These are phyloP conservation scores for Cladorrhinum sp. DNA, from an alignment of 2,329 filamentous ascomycete species.

Conservation along the genomic window DNA sequence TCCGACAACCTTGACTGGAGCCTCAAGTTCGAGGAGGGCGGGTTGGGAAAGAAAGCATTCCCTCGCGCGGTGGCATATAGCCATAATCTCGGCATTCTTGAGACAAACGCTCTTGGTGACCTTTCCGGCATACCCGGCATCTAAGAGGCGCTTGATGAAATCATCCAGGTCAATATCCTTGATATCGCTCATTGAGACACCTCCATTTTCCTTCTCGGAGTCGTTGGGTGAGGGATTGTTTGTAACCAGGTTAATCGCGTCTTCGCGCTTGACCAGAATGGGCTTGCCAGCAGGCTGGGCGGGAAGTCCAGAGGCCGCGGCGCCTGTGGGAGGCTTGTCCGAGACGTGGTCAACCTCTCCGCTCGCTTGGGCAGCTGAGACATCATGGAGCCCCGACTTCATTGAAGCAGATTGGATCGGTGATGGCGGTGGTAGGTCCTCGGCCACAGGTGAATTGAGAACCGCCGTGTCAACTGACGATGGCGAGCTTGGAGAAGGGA, in stretches of 20 bases:
- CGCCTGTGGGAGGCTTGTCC: slow-evolving; percentile 76
- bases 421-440: slow-evolving; percentile 71
- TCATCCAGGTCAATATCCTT: slow-evolving; percentile 94
- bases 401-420: slow-evolving; percentile 76
- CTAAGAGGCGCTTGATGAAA: slow-evolving; percentile 90
- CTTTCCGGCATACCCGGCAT: slow-evolving; percentile 93
- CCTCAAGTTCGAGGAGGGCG: slow-evolving; percentile 83
- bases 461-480: slow-evolving; percentile 41
- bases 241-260: slow-evolving; percentile 64
- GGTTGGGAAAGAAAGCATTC: slow-evolving; percentile 91
- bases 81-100: slow-evolving; percentile 95
- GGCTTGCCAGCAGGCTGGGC: slow-evolving; percentile 76
- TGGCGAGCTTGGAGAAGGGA: slow-evolving; percentile 39
- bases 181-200: slow-evolving; percentile 82
- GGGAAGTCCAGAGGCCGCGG: slow-evolving; percentile 54
- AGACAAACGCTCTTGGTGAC: slow-evolving; percentile 96
- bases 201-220: slow-evolving; percentile 45
- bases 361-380: slow-evolving; percentile 75
- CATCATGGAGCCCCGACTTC: slow-evolving; percentile 70
- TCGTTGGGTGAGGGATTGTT: slow-evolving; percentile 41
- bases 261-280: slow-evolving; percentile 80
- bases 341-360: slow-evolving; percentile 95
- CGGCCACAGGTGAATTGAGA: slow-evolving; percentile 45
- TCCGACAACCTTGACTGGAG: slow-evolving; percentile 95
- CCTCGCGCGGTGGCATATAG: slow-evolving; percentile 84